Evolutionary conservation across 257 asterid genomes (phyloP), one percentile per base, ranked within the genome.

Genomic region (Nicotiana undulata): DNA sequence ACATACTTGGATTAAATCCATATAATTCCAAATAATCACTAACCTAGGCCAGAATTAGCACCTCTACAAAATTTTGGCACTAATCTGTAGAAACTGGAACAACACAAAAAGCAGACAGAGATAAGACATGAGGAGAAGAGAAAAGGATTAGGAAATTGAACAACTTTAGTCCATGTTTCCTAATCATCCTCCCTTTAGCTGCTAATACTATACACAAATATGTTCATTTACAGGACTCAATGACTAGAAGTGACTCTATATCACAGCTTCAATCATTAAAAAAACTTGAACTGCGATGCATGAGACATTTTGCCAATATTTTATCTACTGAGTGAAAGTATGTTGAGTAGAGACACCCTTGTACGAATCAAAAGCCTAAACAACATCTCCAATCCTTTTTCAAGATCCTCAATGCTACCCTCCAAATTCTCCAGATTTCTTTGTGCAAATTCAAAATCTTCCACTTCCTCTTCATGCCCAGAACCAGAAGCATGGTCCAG

Each of bases 281-380:
- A 79, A 75, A 63, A 26, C 77, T 79, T 79, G 77, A 79, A 61
- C 76, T 79, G 82, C 53, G 13, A 63, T 46, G 77, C 82, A 79
- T 34, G 64, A 52, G 15, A 63, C 22, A 28, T 64, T 26, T 13
- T 6, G 28, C 13, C 22, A 32, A 32, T 2, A 58, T n/a, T 37
- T 17, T 61, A 79, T 55, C 46, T 44, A 44, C 26, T n/a, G 72
- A 32, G 49, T 8, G 90, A 82, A 34, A 78, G 61, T 5, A 80
- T 67, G 67, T 87, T 87, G 32, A 85, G 83, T 34, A 87, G 86
- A 52, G 86, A 82, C 61, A 84, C 86, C 82, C 89, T 84, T 52
- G 83, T 68, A 1, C 86, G 80, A 28, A 87, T 87, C 84, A 85
- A 75, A 67, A 81, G 84, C 66, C 81, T 85, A 79, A 85, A 87